Evolutionary conservation across 2,329 filamentous ascomycete species (phyloP).

Genomic region (Penicillium sp.): DNA sequence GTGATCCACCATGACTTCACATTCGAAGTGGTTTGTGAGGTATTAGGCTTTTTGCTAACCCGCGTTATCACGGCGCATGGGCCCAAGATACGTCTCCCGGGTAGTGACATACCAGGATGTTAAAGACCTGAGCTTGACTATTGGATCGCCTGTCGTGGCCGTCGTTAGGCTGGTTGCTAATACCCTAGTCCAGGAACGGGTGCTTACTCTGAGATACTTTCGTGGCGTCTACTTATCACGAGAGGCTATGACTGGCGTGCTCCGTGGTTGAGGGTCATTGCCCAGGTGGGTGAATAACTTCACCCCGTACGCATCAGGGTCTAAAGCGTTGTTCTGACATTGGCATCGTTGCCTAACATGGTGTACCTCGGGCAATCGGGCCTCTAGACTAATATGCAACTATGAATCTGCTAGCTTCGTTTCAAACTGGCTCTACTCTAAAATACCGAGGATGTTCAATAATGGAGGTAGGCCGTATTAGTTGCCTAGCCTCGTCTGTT

Average conservation of each 20-base stretch:
- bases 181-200: background rate
- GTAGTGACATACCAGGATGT: background rate
- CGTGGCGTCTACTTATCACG: background rate
- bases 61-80: background rate
- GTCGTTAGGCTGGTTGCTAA: slow-evolving; percentile 7
- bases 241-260: background rate
- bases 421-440: background rate
- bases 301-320: background rate
- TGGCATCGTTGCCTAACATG: background rate
- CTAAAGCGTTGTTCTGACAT: background rate
- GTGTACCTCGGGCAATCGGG: background rate
- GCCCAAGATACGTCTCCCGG: background rate
- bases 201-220: background rate
- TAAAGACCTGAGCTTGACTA: background rate
- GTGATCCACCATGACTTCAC: background rate
- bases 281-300: background rate
- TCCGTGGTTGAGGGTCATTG: background rate
- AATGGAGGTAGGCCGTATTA: background rate
- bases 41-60: background rate
- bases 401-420: background rate
- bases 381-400: background rate
- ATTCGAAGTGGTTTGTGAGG: background rate
- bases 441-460: background rate
- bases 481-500: background rate
- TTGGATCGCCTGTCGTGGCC: slow-evolving; percentile 7